Evolutionary conservation across 805 yeast species (phyloP).

Genomic region (Priceomyces castillae): DNA sequence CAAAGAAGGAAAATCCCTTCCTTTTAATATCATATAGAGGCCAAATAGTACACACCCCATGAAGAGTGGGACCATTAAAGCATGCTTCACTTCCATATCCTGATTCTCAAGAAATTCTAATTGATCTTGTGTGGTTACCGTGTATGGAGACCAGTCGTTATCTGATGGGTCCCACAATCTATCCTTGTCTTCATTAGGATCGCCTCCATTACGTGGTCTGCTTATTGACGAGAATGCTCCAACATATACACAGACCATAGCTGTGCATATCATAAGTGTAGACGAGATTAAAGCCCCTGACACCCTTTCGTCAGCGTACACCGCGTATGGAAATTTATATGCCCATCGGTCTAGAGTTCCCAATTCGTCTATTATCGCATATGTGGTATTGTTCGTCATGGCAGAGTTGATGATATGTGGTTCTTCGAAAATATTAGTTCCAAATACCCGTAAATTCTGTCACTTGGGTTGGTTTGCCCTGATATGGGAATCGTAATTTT

Average conservation of each 20-base stretch:
- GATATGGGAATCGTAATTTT: no score
- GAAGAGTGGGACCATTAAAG: slow-evolving; percentile 42
- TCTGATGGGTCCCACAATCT: slow-evolving; percentile 19
- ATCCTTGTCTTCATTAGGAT: slow-evolving; percentile 15
- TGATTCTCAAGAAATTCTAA: slow-evolving; percentile 4
- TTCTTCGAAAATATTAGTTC: no score
- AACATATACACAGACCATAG: slow-evolving; percentile 20
- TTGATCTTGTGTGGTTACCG: slow-evolving; percentile 4
- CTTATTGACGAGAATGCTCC: slow-evolving; percentile 21
- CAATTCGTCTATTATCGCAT: background rate
- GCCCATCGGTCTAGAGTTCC: slow-evolving; percentile 3
- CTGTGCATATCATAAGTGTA: slow-evolving; percentile 16
- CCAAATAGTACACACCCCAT: slow-evolving; percentile 39
- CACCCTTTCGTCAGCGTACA: background rate
- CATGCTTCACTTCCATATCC: slow-evolving; percentile 21
- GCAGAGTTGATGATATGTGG: background rate
- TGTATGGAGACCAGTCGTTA: slow-evolving; percentile 13
- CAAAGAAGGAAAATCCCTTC: slow-evolving; percentile 28
- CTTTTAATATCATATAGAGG: slow-evolving; percentile 35
- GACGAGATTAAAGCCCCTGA: slow-evolving; percentile 6
- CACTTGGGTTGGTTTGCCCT: no score
- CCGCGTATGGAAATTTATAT: background rate
- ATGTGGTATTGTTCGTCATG: background rate
- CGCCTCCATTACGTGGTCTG: slow-evolving; percentile 23
- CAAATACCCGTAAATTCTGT: no score